phyloP scores from a whole-genome alignment of 345 rosid species.

The Salix viminalis region DNA sequence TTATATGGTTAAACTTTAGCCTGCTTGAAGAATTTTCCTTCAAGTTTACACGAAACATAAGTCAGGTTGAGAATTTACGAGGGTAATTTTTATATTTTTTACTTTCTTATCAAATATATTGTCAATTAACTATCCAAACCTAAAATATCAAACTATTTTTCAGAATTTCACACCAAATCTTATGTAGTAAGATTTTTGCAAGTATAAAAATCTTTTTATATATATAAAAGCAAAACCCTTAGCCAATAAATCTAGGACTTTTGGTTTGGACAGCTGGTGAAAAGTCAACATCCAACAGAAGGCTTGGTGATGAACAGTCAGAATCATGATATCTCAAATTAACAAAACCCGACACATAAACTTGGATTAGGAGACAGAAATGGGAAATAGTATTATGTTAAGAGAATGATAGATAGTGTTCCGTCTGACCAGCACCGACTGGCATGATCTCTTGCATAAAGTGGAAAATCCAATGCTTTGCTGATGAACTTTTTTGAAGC shows the following conservation, averaged over 20 bases:
- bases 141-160: too few species aligned
- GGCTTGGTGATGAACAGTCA: not conserved
- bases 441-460: constrained; percentile 14
- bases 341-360: not conserved
- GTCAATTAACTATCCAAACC: too few species aligned
- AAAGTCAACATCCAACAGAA: not conserved
- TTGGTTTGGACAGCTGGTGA: not conserved
- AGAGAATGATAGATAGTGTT: constrained; percentile 5
- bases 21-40: too few species aligned
- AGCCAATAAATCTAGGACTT: not conserved
- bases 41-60: too few species aligned
- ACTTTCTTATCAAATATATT: too few species aligned
- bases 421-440: constrained; percentile 11
- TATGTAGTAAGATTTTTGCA: too few species aligned
- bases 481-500: not conserved
- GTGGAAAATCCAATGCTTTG: constrained; percentile 12
- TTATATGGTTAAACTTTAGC: too few species aligned
- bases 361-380: not conserved
- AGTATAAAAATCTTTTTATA: too few species aligned
- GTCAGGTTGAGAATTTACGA: too few species aligned
- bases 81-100: too few species aligned
- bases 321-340: not conserved
- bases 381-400: not conserved
- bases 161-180: too few species aligned
- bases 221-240: not conserved